Evolutionary conservation across 495 filamentous ascomycete species (phyloP), one percentile per base, ranked within the genome.

Genomic region (Daldinia childiae): DNA sequence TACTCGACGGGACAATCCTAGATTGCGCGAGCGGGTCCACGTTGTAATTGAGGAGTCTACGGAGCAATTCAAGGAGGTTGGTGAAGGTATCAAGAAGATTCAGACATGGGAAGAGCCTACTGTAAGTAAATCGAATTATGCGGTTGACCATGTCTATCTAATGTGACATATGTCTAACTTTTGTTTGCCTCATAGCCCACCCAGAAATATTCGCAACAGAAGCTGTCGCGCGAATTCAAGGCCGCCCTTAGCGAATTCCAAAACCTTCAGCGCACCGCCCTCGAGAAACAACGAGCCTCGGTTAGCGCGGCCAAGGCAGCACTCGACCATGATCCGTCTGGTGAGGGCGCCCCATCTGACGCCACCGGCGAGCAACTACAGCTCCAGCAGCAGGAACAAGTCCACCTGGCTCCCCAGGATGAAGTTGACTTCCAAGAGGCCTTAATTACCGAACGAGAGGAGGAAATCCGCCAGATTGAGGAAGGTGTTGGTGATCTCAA

Each of bases 351-450:
- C 67, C 74, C 63, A 21, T 52, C 74, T 60, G 71, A 83, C 3
- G 80, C 77, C 38, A 68, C 74, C 12, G 68, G 78, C 65, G 81
- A 84, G 29, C 85, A 87, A 57, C 85, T 87, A 60, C 87, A 91
- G 69, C 83, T 86, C 29, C 92, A 94, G 74, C 86, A 95, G 61
- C 88, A 95, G 75, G 89, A 95, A 70, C 87, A 92, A 73, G 83
- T 90, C 27, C 92, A 90, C 15, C 86, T 98, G 1, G 95, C 95
- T 1, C 87, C 93, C 38, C 95, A 99, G 77, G 90, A 92, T 75
- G 95, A 99, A 74, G 95, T 99, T 57, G 94, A 98, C 75, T 99
- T 98, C 83, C 96, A 99, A 76, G 96, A 98, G 68, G 89, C 90
- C 11, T 82, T 99, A 36, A 98, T 99, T 77, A 88, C 95, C 67